Conservation (phyloP, 257 asterid species). For the Solanum pinnatisectum region DNA sequence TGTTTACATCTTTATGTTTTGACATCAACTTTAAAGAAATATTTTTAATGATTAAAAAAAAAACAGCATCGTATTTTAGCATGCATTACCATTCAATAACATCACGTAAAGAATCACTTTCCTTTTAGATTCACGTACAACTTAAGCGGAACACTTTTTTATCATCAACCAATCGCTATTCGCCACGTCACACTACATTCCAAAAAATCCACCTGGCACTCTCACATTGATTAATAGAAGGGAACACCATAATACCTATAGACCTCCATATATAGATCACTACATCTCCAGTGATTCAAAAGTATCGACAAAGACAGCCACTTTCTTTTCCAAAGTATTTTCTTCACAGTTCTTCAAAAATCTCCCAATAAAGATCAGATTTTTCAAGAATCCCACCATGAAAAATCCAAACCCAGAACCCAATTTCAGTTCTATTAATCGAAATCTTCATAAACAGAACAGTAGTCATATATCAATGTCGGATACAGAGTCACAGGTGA, state of each 20-base stretch:
- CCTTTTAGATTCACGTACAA: neutral
- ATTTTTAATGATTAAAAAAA: neutral
- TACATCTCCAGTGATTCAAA: neutral
- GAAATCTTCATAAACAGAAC: slow-evolving; percentile 22
- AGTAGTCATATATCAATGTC: slow-evolving; percentile 74
- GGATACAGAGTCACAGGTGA: slow-evolving; percentile 68
- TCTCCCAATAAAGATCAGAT: neutral
- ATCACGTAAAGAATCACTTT: neutral
- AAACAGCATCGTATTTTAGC: neutral
- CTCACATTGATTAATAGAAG: neutral
- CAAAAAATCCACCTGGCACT: neutral
- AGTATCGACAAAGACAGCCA: neutral
- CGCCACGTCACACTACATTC: neutral
- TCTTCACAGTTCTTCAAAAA: neutral
- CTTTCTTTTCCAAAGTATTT: slow-evolving; percentile 10
- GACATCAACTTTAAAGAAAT: neutral
- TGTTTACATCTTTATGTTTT: too few relatives aligned
- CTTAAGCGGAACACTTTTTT: neutral
- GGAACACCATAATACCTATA: neutral
- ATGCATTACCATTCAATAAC: neutral
- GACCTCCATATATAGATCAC: neutral
- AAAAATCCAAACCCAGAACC: neutral
- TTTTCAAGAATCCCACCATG: slow-evolving; percentile 1
- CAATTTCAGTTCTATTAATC: neutral
- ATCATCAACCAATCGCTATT: neutral